Evolutionary conservation across 441 rosid species (phyloP), one percentile per base, ranked within the genome.

Genomic region (Euphorbia corollata): DNA sequence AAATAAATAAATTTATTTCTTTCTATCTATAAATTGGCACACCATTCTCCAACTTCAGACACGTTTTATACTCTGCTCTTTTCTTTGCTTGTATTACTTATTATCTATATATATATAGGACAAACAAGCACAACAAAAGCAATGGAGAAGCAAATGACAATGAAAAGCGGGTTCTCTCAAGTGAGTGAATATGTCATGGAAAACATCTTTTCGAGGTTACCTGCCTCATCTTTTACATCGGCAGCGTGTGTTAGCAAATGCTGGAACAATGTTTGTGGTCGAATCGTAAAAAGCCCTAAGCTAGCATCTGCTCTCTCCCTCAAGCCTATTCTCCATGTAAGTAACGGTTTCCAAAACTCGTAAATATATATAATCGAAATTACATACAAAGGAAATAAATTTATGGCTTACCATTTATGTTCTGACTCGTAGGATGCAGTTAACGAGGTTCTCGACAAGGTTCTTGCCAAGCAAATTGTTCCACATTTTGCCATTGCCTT

Each of bases 401-500:
- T 36, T 50, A 11, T 47, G 54, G 16, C 9, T 50, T 16, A 18
- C 8, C 54, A 55, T 55, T 55, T 55, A 5, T 23, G 12, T 24
- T 11, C 7, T 22, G 16, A 55, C 47, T 32, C 62, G 48, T 45
- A 85, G 90, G 72, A 27, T 70, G 89, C 84, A 45, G 72, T 77
- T 71, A 68, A 74, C 9, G 86, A 85, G 79, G 87, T 81, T 64
- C 63, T 83, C 11, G 78, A 81, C 36, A 75, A 79, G 79, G 85
- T 77, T 67, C 77, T 85, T 0, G 66, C 76, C 0, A 51, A 68
- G 78, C 89, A 86, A 0, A 78, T 85, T 61, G 67, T 79, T 55
- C 89, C 86, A 18, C 80, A 83, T 64, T 82, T 85, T 63, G 85
- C 77, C 51, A 78, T 83, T 65, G 84, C 82, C 68, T 74, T 71